phyloP scores from a whole-genome alignment of 2,329 filamentous ascomycete species.

The Alternaria ethzedia region DNA sequence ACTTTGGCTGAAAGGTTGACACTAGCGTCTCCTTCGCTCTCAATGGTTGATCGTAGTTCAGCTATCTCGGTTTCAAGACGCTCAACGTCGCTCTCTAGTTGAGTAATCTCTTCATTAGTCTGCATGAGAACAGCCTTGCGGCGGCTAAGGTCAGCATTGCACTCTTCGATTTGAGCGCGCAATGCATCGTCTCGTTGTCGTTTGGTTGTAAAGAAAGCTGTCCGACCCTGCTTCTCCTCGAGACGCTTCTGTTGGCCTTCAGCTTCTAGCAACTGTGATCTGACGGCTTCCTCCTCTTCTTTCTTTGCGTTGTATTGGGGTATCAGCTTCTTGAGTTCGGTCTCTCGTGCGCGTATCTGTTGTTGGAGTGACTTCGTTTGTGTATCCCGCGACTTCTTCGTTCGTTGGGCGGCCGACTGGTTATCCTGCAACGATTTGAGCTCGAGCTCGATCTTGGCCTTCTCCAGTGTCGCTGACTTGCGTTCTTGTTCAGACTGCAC shows the following conservation, averaged over 20 bases:
- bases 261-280: slow-evolving; percentile 74
- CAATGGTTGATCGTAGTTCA: slow-evolving; percentile 72
- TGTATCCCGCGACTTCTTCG: slow-evolving; percentile 71
- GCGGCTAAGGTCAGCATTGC: slow-evolving; percentile 75
- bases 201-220: slow-evolving; percentile 86
- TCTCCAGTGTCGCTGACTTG: slow-evolving; percentile 76
- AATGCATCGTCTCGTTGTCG: slow-evolving; percentile 86
- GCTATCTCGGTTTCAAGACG: slow-evolving; percentile 75
- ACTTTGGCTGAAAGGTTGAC: slow-evolving; percentile 75
- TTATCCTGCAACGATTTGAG: slow-evolving; percentile 83
- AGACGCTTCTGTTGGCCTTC: slow-evolving; percentile 78
- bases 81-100: slow-evolving; percentile 73
- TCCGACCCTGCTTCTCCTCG: slow-evolving; percentile 90
- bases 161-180: slow-evolving; percentile 78
- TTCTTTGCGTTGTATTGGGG: slow-evolving; percentile 79
- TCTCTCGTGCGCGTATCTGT: slow-evolving; percentile 77
- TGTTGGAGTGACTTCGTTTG: slow-evolving; percentile 75
- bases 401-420: slow-evolving; percentile 77
- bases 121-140: slow-evolving; percentile 86
- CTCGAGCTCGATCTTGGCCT: slow-evolving; percentile 86
- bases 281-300: slow-evolving; percentile 73
- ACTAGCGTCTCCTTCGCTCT: slow-evolving; percentile 78
- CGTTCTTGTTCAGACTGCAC: slow-evolving; percentile 88
- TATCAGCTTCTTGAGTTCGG: slow-evolving; percentile 74
- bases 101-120: slow-evolving; percentile 79